Conservation (phyloP, 495 filamentous ascomycete genomes). For the Daldinia bambusicola region DNA sequence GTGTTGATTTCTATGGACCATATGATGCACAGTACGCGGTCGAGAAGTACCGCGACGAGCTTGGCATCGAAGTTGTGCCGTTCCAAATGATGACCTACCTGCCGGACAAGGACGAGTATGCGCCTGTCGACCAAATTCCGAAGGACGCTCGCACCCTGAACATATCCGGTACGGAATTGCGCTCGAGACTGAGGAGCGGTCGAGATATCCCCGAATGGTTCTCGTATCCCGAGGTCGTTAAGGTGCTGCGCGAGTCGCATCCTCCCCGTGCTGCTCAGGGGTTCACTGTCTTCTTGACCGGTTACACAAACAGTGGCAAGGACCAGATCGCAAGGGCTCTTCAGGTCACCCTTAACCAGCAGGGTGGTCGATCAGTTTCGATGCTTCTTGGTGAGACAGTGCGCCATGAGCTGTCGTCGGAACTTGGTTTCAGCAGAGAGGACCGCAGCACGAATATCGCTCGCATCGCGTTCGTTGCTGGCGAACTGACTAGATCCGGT, state of each 20-base stretch:
- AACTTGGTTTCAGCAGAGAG: slow-evolving; percentile 92
- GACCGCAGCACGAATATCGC: slow-evolving; percentile 96
- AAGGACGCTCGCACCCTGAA: slow-evolving; percentile 88
- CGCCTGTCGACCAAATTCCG: slow-evolving; percentile 87
- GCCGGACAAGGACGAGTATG: slow-evolving; percentile 95
- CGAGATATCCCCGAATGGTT: slow-evolving; percentile 98
- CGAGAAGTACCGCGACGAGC: slow-evolving; percentile 94
- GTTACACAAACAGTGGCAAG: slow-evolving; percentile 96
- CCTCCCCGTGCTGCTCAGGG: slow-evolving; percentile 88
- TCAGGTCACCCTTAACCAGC: slow-evolving; percentile 98
- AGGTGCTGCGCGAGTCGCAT: slow-evolving; percentile 93
- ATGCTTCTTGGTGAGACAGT: slow-evolving; percentile 95
- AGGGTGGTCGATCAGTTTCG: slow-evolving; percentile 93
- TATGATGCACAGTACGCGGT: slow-evolving; percentile 99
- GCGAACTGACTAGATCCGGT: slow-evolving; percentile 90
- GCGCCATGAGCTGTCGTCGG: slow-evolving; percentile 89
- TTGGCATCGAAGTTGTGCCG: slow-evolving; percentile 97
- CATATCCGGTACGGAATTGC: slow-evolving; percentile 96
- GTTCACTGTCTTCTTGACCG: slow-evolving; percentile 98
- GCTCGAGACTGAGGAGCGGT: slow-evolving; percentile 85
- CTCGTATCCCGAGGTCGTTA: slow-evolving; percentile 98
- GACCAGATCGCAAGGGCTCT: slow-evolving; percentile 94
- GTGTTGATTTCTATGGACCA: slow-evolving; percentile 95
- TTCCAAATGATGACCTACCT: slow-evolving; percentile 99
- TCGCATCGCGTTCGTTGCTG: slow-evolving; percentile 95